Evolutionary conservation across 2,329 filamentous ascomycete genomes (phyloP).

Genomic region (Trematosphaeria pertusa): DNA sequence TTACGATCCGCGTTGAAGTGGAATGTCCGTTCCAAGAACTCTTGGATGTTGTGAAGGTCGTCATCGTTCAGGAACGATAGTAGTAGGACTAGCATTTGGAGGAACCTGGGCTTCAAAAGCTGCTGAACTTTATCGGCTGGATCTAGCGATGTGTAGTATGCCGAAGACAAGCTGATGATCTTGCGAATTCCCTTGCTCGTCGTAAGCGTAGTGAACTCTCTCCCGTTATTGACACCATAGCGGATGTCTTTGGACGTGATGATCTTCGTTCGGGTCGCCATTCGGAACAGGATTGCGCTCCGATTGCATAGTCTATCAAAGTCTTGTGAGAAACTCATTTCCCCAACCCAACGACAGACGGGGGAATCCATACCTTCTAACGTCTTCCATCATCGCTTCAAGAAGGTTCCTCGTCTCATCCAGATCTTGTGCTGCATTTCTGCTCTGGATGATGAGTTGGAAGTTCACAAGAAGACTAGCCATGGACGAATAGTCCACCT

Average conservation of each 20-base stretch:
- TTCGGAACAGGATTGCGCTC: conserved; percentile 33
- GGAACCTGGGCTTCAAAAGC: conserved; percentile 28
- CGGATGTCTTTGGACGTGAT: conserved; percentile 30
- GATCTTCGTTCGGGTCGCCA: conserved; percentile 28
- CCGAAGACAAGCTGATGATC: conserved; percentile 27
- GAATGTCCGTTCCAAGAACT: conserved; percentile 36
- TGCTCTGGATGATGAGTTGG: conserved; percentile 9
- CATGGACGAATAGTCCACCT: conserved; percentile 16
- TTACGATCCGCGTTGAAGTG: conserved; percentile 28
- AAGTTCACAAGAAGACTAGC: conserved; percentile 15
- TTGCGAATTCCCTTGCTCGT: conserved; percentile 35
- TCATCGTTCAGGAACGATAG: conserved; percentile 37
- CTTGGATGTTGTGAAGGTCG: conserved; percentile 25
- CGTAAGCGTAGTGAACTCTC: conserved; percentile 30
- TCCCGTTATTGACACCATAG: conserved; percentile 31
- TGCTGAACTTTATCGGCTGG: conserved; percentile 20
- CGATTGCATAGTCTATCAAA: conserved; percentile 27
- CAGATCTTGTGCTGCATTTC: conserved; percentile 25
- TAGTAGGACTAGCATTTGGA: conserved; percentile 31
- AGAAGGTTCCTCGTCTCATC: conserved; percentile 27
- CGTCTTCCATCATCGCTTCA: conserved; percentile 38
- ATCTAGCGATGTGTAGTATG: conserved; percentile 32
- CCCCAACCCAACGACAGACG: too few relatives aligned
- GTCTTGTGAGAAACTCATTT: too few relatives aligned
- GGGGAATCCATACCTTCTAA: too few relatives aligned